Evolutionary conservation across 2,329 filamentous ascomycete species (phyloP).

Genomic region (Ophiostoma tasmaniense): DNA sequence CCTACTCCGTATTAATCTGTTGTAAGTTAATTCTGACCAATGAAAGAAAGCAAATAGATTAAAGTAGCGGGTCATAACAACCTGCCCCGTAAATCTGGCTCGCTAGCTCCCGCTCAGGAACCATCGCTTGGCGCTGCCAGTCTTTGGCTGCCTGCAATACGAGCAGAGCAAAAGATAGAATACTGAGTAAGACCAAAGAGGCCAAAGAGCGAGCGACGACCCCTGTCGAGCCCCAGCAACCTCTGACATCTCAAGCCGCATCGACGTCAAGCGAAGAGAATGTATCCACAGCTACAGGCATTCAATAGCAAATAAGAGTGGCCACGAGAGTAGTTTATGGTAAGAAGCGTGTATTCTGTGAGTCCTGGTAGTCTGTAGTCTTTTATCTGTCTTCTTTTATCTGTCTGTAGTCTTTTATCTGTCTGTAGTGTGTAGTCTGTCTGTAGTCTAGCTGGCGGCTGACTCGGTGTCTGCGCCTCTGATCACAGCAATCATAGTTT

Average conservation of each 20-base stretch:
- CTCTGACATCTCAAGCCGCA: conserved; percentile 25
- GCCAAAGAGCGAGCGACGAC: no score
- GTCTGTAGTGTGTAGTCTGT: no score
- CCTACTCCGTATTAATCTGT: background rate
- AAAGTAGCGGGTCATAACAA: conserved; percentile 7
- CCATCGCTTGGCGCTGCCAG: background rate
- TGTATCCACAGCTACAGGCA: background rate
- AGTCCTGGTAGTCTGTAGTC: no score
- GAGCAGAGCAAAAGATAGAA: no score
- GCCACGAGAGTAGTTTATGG: no score
- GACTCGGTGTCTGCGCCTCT: background rate
- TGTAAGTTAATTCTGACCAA: background rate
- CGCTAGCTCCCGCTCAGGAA: conserved; percentile 12
- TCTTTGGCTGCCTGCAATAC: background rate
- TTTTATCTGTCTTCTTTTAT: no score
- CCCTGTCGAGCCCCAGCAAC: conserved; percentile 9
- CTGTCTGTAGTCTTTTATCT: no score
- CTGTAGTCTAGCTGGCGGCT: no score
- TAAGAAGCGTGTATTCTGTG: no score
- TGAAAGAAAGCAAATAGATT: background rate
- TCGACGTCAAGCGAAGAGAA: conserved; percentile 21
- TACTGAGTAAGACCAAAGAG: no score
- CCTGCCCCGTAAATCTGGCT: background rate
- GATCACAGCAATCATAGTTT: background rate
- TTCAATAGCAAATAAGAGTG: no score